These are phyloP conservation scores for Sugiyamaella americana DNA, from an alignment of 805 yeast species.

Conservation along the genomic window DNA sequence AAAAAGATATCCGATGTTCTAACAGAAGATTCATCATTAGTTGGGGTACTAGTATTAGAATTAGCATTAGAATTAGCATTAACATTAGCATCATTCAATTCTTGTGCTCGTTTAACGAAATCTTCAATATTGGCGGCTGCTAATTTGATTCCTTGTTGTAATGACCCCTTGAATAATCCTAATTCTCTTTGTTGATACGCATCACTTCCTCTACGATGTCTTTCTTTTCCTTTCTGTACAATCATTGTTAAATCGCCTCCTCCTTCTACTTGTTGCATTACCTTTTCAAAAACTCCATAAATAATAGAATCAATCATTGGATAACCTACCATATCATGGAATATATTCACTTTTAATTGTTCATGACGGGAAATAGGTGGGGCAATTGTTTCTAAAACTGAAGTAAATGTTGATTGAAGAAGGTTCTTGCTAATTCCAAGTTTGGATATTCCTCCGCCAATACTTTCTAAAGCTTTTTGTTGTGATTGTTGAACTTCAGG, in stretches of 20 bases:
- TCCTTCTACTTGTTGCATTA: slow-evolving; percentile 37
- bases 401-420: slow-evolving; percentile 30
- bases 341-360: slow-evolving; percentile 38
- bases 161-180: slow-evolving; percentile 68
- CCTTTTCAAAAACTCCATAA: slow-evolving; percentile 64
- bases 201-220: slow-evolving; percentile 33
- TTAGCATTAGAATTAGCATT: slow-evolving; percentile 6
- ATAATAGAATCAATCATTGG: slow-evolving; percentile 44
- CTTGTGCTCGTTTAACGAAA: slow-evolving; percentile 40
- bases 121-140: slow-evolving; percentile 82
- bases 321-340: slow-evolving; percentile 42
- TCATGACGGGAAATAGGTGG: slow-evolving; percentile 41
- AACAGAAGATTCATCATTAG: slow-evolving; percentile 8
- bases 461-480: slow-evolving; percentile 15
- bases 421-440: slow-evolving; percentile 17
- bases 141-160: slow-evolving; percentile 80
- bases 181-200: slow-evolving; percentile 41
- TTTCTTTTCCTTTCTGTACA: slow-evolving; percentile 42
- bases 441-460: slow-evolving; percentile 17
- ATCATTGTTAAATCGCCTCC: slow-evolving; percentile 44
- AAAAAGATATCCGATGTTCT: slow-evolving; percentile 58
- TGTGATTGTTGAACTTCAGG: slow-evolving; percentile 29
- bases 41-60: not conserved
- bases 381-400: slow-evolving; percentile 38
- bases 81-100: slow-evolving; percentile 12